These are phyloP conservation scores for Pholiota molesta DNA, from an alignment of 768 basidiomycete species.

Conservation along the genomic window DNA sequence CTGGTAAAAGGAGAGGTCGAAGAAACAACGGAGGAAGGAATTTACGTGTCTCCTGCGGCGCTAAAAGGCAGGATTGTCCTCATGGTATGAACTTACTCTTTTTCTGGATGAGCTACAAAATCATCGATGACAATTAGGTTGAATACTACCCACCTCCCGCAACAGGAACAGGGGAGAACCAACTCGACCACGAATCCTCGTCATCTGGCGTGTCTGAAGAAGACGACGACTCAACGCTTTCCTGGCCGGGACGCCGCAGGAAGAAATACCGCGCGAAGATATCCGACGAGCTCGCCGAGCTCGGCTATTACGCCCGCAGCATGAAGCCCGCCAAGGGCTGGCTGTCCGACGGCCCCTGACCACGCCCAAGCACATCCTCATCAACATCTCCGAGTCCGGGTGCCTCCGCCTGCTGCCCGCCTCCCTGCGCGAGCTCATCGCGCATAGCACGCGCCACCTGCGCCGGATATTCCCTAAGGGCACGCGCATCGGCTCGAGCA, in stretches of 20 bases:
- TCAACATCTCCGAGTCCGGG: constrained; percentile 63
- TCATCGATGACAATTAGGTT: constrained; percentile 37
- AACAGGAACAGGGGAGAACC: constrained; percentile 23
- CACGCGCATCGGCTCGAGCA: constrained; percentile 56
- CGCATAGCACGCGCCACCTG: constrained; percentile 45
- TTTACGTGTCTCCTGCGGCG: constrained; percentile 44
- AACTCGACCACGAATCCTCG: constrained; percentile 22
- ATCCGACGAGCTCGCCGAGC: constrained; percentile 51
- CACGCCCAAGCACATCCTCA: constrained; percentile 51
- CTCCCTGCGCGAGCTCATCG: constrained; percentile 38
- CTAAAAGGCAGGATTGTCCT: constrained; percentile 57
- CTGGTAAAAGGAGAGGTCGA: constrained; percentile 46
- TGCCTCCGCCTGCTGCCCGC: constrained; percentile 43
- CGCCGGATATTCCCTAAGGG: constrained; percentile 63
- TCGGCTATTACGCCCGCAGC: constrained; percentile 64
- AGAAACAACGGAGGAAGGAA: constrained; percentile 32
- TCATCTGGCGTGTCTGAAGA: constrained; percentile 31
- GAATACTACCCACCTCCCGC: constrained; percentile 51
- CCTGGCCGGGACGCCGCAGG: constrained; percentile 11
- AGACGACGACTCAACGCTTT: constrained; percentile 18
- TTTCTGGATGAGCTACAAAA: background rate
- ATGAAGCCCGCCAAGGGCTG: constrained; percentile 61
- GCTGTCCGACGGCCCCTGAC: constrained; percentile 40
- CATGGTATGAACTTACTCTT: constrained; percentile 46
- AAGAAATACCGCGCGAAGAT: constrained; percentile 34